Evolutionary conservation across 2,329 filamentous ascomycete genomes (phyloP), one percentile per base, ranked within the genome.

Genomic region (Colletotrichum horii): DNA sequence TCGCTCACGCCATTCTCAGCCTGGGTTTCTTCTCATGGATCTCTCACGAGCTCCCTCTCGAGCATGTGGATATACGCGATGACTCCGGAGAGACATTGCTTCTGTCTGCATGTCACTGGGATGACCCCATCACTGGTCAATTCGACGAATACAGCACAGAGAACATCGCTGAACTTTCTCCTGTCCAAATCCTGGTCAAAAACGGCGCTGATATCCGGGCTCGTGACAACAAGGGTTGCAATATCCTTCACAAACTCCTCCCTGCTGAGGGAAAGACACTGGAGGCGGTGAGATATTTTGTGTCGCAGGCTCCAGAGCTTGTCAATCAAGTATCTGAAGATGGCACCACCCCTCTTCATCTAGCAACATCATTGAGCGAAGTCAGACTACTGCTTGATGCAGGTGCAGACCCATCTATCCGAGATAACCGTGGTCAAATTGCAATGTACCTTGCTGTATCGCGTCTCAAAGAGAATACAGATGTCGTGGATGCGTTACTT

Each of bases 81-180:
- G 70, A 16, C 52, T 26, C n/a, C 2, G 52, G 62, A 28, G 24
- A 24, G 70, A 72, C 70, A 19, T 16, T 72, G 52, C 32, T 72
- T 8, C 24, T 66, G 14, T 19, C 34, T 0, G 55, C 55, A 28
- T 24, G 22, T 19, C 24, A 19, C 0, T 19, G 55, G 22, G 55
- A 58, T 24, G 26, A 58, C 22, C 22, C 26, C 22, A 26, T 28
- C 22, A 19, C 16, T 58, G 55, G 55, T 28, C 14, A 16, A 9
- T 58, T 28, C 11, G 1, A 0, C 58, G 0, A 61, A 11, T 30
- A 30, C 28, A n/a, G 0, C 58, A 32, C 28, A 0, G 58, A 61
- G 19, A 0, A n/a, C 28, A n/a, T 61, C 9, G 19, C 22, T 11
- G 19, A 16, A 8, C 52, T 62, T 36, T 12, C 24, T 9, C 19